Conservation (phyloP, 2,329 filamentous ascomycete genomes). For the Dactylella cylindrospora region DNA sequence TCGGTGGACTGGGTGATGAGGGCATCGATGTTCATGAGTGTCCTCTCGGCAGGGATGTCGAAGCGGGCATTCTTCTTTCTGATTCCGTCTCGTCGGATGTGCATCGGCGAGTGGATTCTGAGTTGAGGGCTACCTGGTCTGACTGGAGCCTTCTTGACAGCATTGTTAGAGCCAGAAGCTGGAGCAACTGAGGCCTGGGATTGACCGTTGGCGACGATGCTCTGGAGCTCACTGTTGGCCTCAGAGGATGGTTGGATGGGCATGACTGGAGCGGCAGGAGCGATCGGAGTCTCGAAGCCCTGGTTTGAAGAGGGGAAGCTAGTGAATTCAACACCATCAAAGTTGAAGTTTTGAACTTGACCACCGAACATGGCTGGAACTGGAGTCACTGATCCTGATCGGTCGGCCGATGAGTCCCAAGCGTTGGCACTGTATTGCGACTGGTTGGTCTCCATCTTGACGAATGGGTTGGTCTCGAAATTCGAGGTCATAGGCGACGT, state of each 20-base stretch:
- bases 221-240: slow-evolving; percentile 31
- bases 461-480: slow-evolving; percentile 56
- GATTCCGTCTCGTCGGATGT: slow-evolving; percentile 78
- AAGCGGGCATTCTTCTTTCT: slow-evolving; percentile 99
- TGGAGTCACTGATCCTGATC: slow-evolving; percentile 48
- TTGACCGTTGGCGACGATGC: slow-evolving; percentile 30
- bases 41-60: slow-evolving; percentile 91
- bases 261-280: slow-evolving; percentile 46
- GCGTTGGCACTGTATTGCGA: slow-evolving; percentile 46
- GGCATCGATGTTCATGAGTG: slow-evolving; percentile 89
- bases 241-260: slow-evolving; percentile 31
- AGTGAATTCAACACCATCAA: slow-evolving; percentile 38
- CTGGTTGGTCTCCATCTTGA: slow-evolving; percentile 49
- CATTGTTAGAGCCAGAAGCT: neutral
- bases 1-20: slow-evolving; percentile 84
- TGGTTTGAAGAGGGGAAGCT: slow-evolving; percentile 38
- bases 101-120: slow-evolving; percentile 73
- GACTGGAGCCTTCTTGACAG: slow-evolving; percentile 26
- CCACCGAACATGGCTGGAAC: slow-evolving; percentile 19
- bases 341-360: slow-evolving; percentile 43
- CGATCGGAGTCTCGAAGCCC: slow-evolving; percentile 42
- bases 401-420: slow-evolving; percentile 48
- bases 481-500: slow-evolving; percentile 58
- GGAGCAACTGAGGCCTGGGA: neutral
- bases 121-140: slow-evolving; percentile 67